phyloP scores from a whole-genome alignment of 108 stramenopile genomes.

The Cyclotella kingstonii region DNA sequence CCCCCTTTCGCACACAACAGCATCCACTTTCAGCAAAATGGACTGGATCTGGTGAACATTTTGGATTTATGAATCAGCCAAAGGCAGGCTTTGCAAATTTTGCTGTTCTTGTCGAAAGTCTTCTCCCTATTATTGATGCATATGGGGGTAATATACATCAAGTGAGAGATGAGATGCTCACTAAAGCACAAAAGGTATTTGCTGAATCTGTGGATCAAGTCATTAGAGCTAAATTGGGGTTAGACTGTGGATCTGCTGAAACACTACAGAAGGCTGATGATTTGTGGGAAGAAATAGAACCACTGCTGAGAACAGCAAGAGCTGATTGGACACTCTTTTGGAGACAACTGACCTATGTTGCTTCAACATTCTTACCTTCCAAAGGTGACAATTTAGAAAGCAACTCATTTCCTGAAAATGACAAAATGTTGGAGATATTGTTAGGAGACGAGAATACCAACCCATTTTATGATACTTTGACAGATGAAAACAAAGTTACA shows the following conservation, averaged over 20 bases:
- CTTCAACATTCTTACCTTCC: slow-evolving; percentile 44
- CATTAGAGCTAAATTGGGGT: slow-evolving; percentile 66
- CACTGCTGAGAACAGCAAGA: slow-evolving; percentile 42
- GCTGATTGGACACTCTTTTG: slow-evolving; percentile 88
- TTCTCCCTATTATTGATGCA: slow-evolving; percentile 72
- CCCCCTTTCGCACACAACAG: neutral
- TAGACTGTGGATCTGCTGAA: slow-evolving; percentile 34
- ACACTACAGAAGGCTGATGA: slow-evolving; percentile 53
- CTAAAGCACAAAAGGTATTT: slow-evolving; percentile 57
- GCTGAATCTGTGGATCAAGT: slow-evolving; percentile 45
- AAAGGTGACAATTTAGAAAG: slow-evolving; percentile 4
- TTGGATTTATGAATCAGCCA: slow-evolving; percentile 90
- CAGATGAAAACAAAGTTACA: slow-evolving; percentile 35
- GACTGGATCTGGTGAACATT: slow-evolving; percentile 80
- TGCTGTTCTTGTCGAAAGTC: slow-evolving; percentile 65
- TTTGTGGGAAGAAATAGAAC: slow-evolving; percentile 64
- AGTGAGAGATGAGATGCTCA: slow-evolving; percentile 35
- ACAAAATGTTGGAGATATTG: slow-evolving; percentile 56
- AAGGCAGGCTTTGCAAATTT: slow-evolving; percentile 83
- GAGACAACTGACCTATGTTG: slow-evolving; percentile 70
- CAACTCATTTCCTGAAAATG: slow-evolving; percentile 39
- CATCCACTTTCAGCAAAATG: slow-evolving; percentile 86
- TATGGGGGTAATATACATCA: slow-evolving; percentile 40
- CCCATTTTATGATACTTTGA: slow-evolving; percentile 71
- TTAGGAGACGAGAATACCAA: slow-evolving; percentile 43